phyloP scores from a whole-genome alignment of 73 alveolate genomes.

The Tetrahymena borealis region DNA sequence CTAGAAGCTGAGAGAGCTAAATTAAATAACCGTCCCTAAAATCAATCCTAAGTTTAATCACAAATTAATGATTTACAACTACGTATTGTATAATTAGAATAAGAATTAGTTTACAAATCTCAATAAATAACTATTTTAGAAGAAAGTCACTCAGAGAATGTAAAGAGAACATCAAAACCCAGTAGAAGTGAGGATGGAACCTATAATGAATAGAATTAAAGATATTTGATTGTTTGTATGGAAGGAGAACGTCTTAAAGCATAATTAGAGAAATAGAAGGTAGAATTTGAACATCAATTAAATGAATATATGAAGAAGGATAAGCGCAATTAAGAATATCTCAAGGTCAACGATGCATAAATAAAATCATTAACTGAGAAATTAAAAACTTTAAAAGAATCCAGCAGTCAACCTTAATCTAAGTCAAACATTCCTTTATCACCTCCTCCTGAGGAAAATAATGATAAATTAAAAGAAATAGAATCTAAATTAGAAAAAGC shows the following conservation, averaged over 20 bases:
- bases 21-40: neutral
- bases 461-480: neutral
- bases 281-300: neutral
- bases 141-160: neutral
- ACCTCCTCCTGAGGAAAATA: neutral
- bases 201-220: neutral
- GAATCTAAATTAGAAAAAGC: neutral
- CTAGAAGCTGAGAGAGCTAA: neutral
- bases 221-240: neutral
- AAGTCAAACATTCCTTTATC: neutral
- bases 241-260: neutral
- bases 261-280: neutral
- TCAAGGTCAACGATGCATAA: neutral
- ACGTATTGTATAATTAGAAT: neutral
- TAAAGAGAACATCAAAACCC: neutral
- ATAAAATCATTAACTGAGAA: neutral
- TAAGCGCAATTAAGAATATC: neutral
- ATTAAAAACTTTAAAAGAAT: neutral
- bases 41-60: neutral
- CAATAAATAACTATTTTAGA: neutral
- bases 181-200: no score
- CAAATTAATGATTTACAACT: neutral
- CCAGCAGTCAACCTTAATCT: neutral
- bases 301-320: neutral
- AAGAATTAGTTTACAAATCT: neutral